These are phyloP conservation scores for Leucocoprinus sp. DNA, from an alignment of 768 basidiomycete genomes.

Conservation along the genomic window DNA sequence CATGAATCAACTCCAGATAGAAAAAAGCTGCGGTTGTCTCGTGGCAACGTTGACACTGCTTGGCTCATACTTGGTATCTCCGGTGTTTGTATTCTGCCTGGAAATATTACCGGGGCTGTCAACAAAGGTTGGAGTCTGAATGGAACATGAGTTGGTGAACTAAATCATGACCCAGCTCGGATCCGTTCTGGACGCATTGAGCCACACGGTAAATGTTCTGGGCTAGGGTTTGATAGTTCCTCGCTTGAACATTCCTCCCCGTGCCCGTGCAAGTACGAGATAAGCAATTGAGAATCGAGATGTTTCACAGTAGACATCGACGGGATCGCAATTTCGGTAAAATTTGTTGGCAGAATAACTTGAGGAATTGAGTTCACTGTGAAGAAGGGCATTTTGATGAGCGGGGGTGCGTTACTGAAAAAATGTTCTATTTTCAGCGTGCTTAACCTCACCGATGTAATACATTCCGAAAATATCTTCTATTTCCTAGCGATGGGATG, in stretches of 20 bases:
- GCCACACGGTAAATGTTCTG: neutral
- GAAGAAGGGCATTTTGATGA: no score
- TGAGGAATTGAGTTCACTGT: slow-evolving; percentile 65
- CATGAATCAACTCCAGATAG: slow-evolving; percentile 1
- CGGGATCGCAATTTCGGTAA: no score
- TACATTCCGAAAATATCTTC: slow-evolving; percentile 12
- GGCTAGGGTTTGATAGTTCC: no score
- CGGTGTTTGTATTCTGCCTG: neutral
- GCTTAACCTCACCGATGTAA: slow-evolving; percentile 55
- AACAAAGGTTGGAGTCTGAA: slow-evolving; percentile 1
- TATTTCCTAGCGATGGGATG: slow-evolving; percentile 71
- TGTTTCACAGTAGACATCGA: no score
- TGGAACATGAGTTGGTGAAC: neutral
- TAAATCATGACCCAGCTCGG: slow-evolving; percentile 1
- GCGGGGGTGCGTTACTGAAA: slow-evolving; percentile 79
- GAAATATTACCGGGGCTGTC: slow-evolving; percentile 7
- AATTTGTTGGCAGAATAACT: no score
- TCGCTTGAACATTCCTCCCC: no score
- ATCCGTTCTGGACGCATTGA: neutral
- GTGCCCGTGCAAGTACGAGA: no score
- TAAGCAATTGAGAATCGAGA: neutral
- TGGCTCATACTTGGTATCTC: neutral
- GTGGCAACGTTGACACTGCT: slow-evolving; percentile 7
- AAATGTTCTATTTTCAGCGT: slow-evolving; percentile 63
- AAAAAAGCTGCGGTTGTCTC: neutral